These are phyloP conservation scores for Debaryomyces psychrophilus DNA, from an alignment of 1,139 yeast species.

Conservation along the genomic window DNA sequence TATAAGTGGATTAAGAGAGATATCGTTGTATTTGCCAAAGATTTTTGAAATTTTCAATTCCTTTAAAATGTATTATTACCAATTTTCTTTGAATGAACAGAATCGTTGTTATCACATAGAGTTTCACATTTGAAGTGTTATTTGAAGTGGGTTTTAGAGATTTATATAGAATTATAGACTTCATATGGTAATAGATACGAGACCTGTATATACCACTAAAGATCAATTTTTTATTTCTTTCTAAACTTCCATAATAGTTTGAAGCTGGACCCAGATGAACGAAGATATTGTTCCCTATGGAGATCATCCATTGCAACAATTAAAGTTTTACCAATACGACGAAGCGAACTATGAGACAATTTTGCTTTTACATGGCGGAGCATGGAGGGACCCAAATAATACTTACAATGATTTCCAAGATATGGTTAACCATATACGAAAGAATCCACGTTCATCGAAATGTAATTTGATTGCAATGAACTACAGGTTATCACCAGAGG, in stretches of 20 bases:
- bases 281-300: slow-evolving; percentile 23
- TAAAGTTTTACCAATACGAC: slow-evolving; percentile 25
- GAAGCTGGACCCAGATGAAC: neutral
- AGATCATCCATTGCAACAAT: slow-evolving; percentile 24
- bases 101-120: neutral
- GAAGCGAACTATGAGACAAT: slow-evolving; percentile 23
- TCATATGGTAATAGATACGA: neutral
- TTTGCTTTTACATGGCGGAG: slow-evolving; percentile 83
- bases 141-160: neutral
- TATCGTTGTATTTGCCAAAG: slow-evolving; percentile 5
- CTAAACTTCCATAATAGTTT: neutral
- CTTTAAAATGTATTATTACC: slow-evolving; percentile 8
- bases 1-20: slow-evolving; percentile 13
- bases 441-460: slow-evolving; percentile 4
- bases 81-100: slow-evolving; percentile 6
- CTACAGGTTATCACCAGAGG: slow-evolving; percentile 68
- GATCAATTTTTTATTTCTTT: neutral
- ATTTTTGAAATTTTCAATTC: slow-evolving; percentile 1
- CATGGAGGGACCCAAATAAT: slow-evolving; percentile 76
- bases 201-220: slow-evolving; percentile 7
- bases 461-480: slow-evolving; percentile 52
- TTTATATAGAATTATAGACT: slow-evolving; percentile 2
- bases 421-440: slow-evolving; percentile 29
- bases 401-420: slow-evolving; percentile 57
- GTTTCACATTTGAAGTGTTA: neutral